Evolutionary conservation across 441 rosid species (phyloP), one percentile per base, ranked within the genome.

Genomic region (Erodium chrysanthum): DNA sequence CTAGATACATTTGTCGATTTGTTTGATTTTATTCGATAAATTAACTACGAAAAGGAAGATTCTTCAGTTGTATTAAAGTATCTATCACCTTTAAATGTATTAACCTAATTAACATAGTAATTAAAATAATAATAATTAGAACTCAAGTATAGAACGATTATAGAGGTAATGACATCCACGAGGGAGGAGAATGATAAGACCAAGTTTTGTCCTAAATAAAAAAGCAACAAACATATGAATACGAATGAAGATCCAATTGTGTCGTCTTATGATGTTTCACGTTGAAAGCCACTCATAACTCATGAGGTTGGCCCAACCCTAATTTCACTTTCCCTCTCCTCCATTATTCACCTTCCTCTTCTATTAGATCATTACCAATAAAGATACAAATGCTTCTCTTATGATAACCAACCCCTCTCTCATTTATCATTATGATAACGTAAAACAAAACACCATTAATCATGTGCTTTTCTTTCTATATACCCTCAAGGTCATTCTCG

Each of bases 381-480:
- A 52, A 52, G 21, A 46, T 18, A 52, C 59, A 56, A 56, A 56
- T 56, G 62, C 62, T 56, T 56, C 23, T 56, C 62, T 56, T 56
- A 56, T 56, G 62, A 56, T 56, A 56, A 46, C 62, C 4, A 56
- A 56, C 62, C 62, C 62, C 62, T 22, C 23, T 56, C 62, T 56
- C 62, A 56, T 20, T 56, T 56, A 56, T 56, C 62, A 56, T 56
- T 56, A 56, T 56, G 62, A 56, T 56, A 56, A 56, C 62, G 62
- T 56, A 56, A 56, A 56, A 56, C 62, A 56, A 56, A 56, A 56
- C 62, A 56, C 29, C 62, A 56, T 22, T 56, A 56, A 56, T 56
- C 62, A 56, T 56, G 58, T 27, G 37, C 37, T 33, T 8, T n/a
- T 33, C 23, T 9, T 11, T 7, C 25, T 9, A 56, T 17, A 56